Conservation (phyloP, 441 rosid genomes). For the Theobroma grandiflorum region DNA sequence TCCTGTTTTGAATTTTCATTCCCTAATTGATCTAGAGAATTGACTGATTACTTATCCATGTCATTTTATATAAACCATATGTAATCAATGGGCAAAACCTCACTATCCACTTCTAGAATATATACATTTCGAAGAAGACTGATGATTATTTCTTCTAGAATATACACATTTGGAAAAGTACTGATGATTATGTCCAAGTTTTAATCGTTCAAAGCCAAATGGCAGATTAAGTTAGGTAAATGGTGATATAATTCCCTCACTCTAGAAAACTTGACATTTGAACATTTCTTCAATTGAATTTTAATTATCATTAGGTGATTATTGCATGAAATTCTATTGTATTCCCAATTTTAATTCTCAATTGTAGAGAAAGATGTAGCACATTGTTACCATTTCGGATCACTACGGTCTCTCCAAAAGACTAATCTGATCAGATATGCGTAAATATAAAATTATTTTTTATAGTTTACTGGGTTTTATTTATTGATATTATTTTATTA, state of each 20-base stretch:
- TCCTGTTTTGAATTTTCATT: neutral
- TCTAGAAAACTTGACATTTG: neutral
- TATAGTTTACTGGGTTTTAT: neutral
- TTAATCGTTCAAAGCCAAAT: neutral
- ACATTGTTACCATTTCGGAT: too few species aligned
- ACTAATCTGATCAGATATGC: too few species aligned
- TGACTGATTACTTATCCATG: neutral
- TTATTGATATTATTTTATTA: too few species aligned
- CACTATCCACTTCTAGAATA: neutral
- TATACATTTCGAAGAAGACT: neutral
- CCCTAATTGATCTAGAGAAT: neutral
- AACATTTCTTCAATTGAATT: neutral
- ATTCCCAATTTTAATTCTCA: too few species aligned
- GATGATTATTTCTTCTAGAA: neutral
- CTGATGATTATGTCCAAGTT: neutral
- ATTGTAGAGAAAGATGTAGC: too few species aligned
- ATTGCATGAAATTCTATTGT: neutral
- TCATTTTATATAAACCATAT: neutral
- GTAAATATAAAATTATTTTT: neutral
- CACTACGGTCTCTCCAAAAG: too few species aligned
- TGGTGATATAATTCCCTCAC: neutral
- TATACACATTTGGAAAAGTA: neutral
- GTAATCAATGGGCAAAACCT: neutral
- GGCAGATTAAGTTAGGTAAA: neutral
- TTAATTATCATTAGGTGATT: neutral